Base-by-base conservation (phyloP, 306 rosid genomes). In the Trifolium fragiferum region DNA sequence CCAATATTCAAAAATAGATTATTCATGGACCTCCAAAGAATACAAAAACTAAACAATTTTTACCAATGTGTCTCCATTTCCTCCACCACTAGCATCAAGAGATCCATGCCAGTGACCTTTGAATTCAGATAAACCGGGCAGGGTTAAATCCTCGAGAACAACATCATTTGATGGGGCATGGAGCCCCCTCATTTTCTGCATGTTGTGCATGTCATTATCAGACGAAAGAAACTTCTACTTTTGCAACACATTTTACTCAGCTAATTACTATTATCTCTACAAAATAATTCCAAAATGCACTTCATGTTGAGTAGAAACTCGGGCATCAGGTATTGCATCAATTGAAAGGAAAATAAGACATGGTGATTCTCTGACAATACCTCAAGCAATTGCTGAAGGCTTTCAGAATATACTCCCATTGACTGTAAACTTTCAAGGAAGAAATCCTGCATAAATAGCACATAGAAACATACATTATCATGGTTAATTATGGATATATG, bases 71-170 rank as follows among this genome's bases (percentile, higher is more conserved):
- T 93, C 98, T 72, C 96, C 97, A 77, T 93, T 93, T 81, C 98
- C 93, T 65, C 98, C 97, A 30, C 98, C 98, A 74, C 97, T 93
- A 46, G 98, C 97, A 87, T 90, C 98, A 81, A 93, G 96, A 84
- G 92, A 90, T 79, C 98, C 98, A 81, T 47, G 92, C 98, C 97
- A 93, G 20, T 87, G 85, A 78, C 98, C 98, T 86, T 83, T 86
- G 66, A 93, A 87, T 86, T 93, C 98, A 78, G 90, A 88, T 79
- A 93, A 85, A 81, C 97, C 97, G 2, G 98, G 98, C 80, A 93
- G 90, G 75, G 84, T 83, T 49, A 88, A 75, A 68, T 90, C 98
- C 83, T 93, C 97, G 10, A 89, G 89, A 75, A 89, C 83, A 55
- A 89, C 84, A 72, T 93, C 98, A 84, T 87, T 76, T 74, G 84